Evolutionary conservation across 306 rosid species (phyloP), one percentile per base, ranked within the genome.

Genomic region (Mucuna pruriens): DNA sequence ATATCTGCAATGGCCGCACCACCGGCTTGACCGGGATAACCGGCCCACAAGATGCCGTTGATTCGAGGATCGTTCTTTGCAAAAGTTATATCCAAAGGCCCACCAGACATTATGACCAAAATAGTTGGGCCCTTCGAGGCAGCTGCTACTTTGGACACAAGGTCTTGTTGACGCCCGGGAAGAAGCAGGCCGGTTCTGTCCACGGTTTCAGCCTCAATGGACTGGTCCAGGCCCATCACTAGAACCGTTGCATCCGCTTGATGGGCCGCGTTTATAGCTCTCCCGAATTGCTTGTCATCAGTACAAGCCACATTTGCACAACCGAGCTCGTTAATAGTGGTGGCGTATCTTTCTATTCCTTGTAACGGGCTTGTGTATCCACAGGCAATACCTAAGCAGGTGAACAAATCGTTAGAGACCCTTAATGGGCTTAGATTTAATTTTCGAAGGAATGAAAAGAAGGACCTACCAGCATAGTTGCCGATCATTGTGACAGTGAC

Each of bases 11-110:
- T 90, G 87, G 97, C 98, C 4, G 88, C 88, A 9, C 97, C 98
- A 8, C 97, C 98, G 0, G 93, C 93, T 74, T 94, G 93, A 57
- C 98, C 98, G 0, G 98, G 98, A 67, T 91, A 94, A 3, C 98
- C 98, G 2, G 88, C 92, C 98, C 98, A 91, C 49, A 91, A 52
- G 40, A 94, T 89, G 38, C 85, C 94, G 8, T 54, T 40, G 6
- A 94, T 77, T 25, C 83, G 85, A 0, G 88, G 91, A 63, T 91
- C 90, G 40, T 86, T 88, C 71, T 91, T 73, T 0, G 95, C 94
- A 23, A 94, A 94, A 38, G 94, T 67, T 7, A 90, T 71, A 40
- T 94, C 98, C n/a, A 94, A 54, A 2, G 98, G 92, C 15, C 97
- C 98, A 20, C 98, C 97, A 2, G 95, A 90, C 98, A 94, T 87